Percentiles rank a stretch among this genome's conserved stretches.
These are phyloP conservation scores for Corylus avellana DNA, from an alignment of 306 rosid genomes.

Conservation along the genomic window DNA sequence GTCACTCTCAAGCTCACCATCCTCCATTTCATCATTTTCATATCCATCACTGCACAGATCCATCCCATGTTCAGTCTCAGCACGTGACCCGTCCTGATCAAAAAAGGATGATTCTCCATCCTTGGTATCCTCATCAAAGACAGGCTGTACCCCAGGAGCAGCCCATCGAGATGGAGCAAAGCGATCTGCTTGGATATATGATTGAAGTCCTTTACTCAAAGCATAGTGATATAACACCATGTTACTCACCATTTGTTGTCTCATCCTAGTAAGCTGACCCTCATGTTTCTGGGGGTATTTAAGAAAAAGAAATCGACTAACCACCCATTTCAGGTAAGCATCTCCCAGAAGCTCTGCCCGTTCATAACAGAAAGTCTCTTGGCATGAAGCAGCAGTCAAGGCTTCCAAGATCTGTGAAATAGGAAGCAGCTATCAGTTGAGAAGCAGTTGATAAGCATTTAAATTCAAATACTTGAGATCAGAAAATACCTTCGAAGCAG, in stretches of 20 bases:
- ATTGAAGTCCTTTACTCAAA: constrained; percentile 80
- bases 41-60: constrained; percentile 36
- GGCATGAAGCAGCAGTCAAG: constrained; percentile 98
- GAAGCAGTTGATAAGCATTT: constrained; percentile 14
- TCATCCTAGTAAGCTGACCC: constrained; percentile 99
- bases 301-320: constrained; percentile 90
- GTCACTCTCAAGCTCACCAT: constrained; percentile 91
- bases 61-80: constrained; percentile 37
- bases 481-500: constrained; percentile 65
- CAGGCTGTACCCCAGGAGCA: constrained; percentile 97
- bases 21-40: constrained; percentile 82
- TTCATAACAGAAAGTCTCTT: constrained; percentile 98
- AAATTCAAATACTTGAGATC: constrained; percentile 30
- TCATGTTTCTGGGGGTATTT: constrained; percentile 97
- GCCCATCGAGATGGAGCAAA: constrained; percentile 99
- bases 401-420: constrained; percentile 89
- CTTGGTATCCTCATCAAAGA: constrained; percentile 85
- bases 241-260: constrained; percentile 98
- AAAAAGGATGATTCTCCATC: constrained; percentile 85
- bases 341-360: constrained; percentile 99
- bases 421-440: constrained; percentile 26
- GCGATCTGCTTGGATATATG: constrained; percentile 97
- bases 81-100: constrained; percentile 54
- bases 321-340: constrained; percentile 98
- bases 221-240: constrained; percentile 91